These are phyloP conservation scores for Zygotorulaspora chibaensis DNA, from an alignment of 805 yeast species.

Conservation along the genomic window DNA sequence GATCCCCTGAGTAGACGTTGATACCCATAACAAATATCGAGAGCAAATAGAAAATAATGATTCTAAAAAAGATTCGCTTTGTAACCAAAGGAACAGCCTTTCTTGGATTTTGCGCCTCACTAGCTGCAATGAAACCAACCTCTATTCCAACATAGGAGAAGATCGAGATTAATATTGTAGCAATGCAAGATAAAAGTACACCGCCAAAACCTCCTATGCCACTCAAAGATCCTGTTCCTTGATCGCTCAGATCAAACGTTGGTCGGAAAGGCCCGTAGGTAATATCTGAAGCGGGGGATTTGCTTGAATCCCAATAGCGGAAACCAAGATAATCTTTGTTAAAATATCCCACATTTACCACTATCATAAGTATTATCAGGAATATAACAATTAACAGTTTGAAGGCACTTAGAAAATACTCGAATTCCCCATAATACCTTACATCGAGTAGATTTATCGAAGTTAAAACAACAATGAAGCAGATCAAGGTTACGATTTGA, in stretches of 20 bases:
- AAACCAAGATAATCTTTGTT: constrained; percentile 50
- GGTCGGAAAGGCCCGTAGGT: constrained; percentile 72
- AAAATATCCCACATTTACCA: constrained; percentile 56
- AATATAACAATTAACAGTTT: constrained; percentile 50
- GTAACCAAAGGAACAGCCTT: constrained; percentile 54
- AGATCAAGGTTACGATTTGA: constrained; percentile 55
- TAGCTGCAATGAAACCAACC: constrained; percentile 52
- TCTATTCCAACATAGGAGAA: constrained; percentile 74
- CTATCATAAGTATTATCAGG: constrained; percentile 57
- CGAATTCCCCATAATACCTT: constrained; percentile 68
- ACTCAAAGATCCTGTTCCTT: constrained; percentile 45
- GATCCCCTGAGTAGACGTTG: constrained; percentile 71
- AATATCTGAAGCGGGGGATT: constrained; percentile 35
- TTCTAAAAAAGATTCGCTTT: constrained; percentile 53
- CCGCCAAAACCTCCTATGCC: constrained; percentile 63
- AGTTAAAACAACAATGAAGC: constrained; percentile 46
- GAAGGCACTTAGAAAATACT: constrained; percentile 56
- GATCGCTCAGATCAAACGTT: constrained; percentile 55
- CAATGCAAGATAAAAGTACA: constrained; percentile 51
- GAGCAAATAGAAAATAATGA: constrained; percentile 53
- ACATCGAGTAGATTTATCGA: constrained; percentile 60
- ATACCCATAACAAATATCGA: constrained; percentile 65
- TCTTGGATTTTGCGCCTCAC: constrained; percentile 33
- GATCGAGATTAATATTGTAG: constrained; percentile 57
- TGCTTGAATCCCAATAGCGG: constrained; percentile 57